A percentile compares a stretch with the other conserved stretches of the same genome.
Conservation (phyloP, 768 basidiomycete species). For the Kwoniella pini region DNA sequence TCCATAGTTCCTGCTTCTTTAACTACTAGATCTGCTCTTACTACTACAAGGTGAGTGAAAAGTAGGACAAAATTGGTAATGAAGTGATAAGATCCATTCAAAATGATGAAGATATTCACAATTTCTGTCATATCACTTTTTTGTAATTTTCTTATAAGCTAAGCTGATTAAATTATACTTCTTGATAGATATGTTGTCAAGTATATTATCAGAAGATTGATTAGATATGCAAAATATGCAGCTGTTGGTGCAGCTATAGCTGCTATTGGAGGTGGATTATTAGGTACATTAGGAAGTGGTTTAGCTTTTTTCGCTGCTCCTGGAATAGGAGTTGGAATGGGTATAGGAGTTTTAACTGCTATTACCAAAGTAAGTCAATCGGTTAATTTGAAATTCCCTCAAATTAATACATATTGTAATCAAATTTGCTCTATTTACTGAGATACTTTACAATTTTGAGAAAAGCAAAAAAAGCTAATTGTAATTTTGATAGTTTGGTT, state of each 20-base stretch:
- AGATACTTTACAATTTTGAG: no score
- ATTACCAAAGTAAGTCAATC: conserved; percentile 33
- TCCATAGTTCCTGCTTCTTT: conserved; percentile 34
- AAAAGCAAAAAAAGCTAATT: no score
- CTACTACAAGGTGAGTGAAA: conserved; percentile 38
- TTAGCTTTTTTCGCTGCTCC: conserved; percentile 50
- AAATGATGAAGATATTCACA: no score
- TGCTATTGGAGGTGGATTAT: conserved; percentile 30
- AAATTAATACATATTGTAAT: no score
- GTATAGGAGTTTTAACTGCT: conserved; percentile 41
- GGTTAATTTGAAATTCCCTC: no score
- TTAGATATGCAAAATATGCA: conserved; percentile 50
- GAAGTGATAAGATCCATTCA: no score
- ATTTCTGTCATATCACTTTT: no score
- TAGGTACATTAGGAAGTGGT: conserved; percentile 44
- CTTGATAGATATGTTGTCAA: conserved; percentile 39
- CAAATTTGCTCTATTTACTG: no score
- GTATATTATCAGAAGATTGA: conserved; percentile 34
- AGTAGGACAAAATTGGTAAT: no score
- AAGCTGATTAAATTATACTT: neutral
- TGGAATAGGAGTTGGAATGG: conserved; percentile 37
- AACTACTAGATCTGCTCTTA: conserved; percentile 33
- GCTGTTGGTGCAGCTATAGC: conserved; percentile 37
- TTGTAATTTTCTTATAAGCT: no score
- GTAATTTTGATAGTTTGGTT: conserved; percentile 46